These are phyloP conservation scores for Penicillium coffeae DNA, from an alignment of 495 filamentous ascomycete species.

Conservation along the genomic window DNA sequence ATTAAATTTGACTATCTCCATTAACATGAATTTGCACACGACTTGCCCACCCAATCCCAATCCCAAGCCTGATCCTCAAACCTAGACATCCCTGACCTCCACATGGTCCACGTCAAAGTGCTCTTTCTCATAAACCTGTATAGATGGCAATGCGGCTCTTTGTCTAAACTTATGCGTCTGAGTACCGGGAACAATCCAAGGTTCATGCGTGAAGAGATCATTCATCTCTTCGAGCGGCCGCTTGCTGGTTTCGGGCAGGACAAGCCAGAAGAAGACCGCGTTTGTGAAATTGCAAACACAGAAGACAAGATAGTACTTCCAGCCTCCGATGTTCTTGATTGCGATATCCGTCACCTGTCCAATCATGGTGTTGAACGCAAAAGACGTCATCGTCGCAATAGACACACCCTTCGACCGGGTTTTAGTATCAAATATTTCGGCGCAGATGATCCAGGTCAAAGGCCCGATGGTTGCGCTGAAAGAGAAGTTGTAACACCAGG, in stretches of 20 bases:
- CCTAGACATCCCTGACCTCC: background rate
- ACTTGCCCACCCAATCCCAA: too few relatives aligned
- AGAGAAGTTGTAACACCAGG: constrained; percentile 5
- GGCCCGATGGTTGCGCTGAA: constrained; percentile 1
- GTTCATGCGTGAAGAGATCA: constrained; percentile 56
- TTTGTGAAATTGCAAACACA: constrained; percentile 34
- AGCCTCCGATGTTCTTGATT: constrained; percentile 37
- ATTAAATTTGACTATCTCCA: too few relatives aligned
- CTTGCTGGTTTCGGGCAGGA: constrained; percentile 55
- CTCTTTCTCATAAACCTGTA: constrained; percentile 7
- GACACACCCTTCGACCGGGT: constrained; percentile 58
- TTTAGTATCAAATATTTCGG: constrained; percentile 60
- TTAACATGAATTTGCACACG: too few relatives aligned
- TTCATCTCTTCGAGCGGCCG: constrained; percentile 61
- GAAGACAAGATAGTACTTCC: constrained; percentile 50
- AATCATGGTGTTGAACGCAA: constrained; percentile 64
- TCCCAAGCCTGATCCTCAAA: too few relatives aligned
- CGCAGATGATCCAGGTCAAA: constrained; percentile 34
- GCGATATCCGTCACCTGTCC: constrained; percentile 54
- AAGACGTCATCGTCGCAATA: constrained; percentile 54
- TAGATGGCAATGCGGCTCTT: constrained; percentile 17
- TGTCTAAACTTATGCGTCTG: constrained; percentile 4
- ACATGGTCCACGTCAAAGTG: background rate
- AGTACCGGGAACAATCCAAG: constrained; percentile 52
- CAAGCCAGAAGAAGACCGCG: constrained; percentile 56